A percentile compares a stretch with the other conserved stretches of the same genome.
Evolutionary conservation across 2,329 filamentous ascomycete genomes (phyloP).

Genomic region (Hyphodiscus sp.): DNA sequence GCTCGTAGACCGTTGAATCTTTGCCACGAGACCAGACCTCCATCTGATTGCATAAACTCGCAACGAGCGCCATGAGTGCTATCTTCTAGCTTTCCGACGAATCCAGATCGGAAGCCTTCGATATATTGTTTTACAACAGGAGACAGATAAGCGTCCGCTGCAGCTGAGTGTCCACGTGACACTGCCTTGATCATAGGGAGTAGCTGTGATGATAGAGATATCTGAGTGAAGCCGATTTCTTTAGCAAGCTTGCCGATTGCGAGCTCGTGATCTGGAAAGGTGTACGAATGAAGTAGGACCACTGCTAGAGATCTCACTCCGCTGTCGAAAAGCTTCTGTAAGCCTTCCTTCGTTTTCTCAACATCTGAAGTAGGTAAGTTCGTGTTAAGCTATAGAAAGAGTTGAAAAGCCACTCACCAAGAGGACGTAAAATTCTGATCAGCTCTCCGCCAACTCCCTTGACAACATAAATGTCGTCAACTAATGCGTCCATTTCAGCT

Average conservation of each 20-base stretch:
- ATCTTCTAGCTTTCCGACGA: constrained; percentile 54
- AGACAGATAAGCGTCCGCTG: constrained; percentile 63
- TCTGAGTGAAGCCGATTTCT: constrained; percentile 59
- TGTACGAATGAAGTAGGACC: constrained; percentile 64
- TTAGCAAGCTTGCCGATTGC: constrained; percentile 53
- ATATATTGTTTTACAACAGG: constrained; percentile 64
- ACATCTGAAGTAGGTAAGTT: constrained; percentile 44
- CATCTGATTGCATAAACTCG: constrained; percentile 59
- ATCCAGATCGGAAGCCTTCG: constrained; percentile 56
- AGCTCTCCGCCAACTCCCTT: constrained; percentile 17
- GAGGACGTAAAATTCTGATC: constrained; percentile 13
- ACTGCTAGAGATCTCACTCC: constrained; percentile 59
- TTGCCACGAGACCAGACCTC: constrained; percentile 40
- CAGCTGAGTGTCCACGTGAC: constrained; percentile 58
- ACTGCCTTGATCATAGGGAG: constrained; percentile 69
- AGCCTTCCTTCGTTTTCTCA: constrained; percentile 31
- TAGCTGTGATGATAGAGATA: constrained; percentile 58
- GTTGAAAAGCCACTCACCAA: constrained; percentile 3
- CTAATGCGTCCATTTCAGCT: constrained; percentile 55
- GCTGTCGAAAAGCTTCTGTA: constrained; percentile 51
- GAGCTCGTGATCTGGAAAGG: constrained; percentile 58
- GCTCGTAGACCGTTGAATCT: constrained; percentile 57
- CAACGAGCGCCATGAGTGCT: constrained; percentile 51
- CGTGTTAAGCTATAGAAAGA: constrained; percentile 41
- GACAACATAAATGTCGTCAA: constrained; percentile 27